Evolutionary conservation across 176 grass and related monocot genomes (phyloP).

Genomic region (Eleusine coracana): DNA sequence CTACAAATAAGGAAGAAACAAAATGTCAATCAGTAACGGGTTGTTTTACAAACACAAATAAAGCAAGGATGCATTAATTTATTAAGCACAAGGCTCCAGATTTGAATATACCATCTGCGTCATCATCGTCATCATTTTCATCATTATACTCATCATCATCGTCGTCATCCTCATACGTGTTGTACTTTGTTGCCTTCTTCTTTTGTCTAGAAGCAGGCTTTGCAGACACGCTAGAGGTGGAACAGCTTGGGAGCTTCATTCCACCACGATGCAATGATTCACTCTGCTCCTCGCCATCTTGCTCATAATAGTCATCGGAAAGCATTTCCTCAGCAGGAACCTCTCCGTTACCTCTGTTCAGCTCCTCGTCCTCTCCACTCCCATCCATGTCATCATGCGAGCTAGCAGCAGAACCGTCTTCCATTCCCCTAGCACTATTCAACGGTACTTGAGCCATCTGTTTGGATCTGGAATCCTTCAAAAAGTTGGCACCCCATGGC

Average conservation of each 20-base stretch:
- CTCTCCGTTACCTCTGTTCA: conserved; percentile 58
- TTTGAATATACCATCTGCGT: conserved; percentile 77
- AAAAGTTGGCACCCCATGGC: conserved; percentile 76
- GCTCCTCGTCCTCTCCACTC: conserved; percentile 53
- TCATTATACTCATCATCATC: conserved; percentile 46
- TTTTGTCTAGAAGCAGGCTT: conserved; percentile 65
- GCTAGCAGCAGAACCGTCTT: conserved; percentile 45
- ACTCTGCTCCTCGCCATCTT: conserved; percentile 81
- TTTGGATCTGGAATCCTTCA: conserved; percentile 70
- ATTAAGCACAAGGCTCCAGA: conserved; percentile 11
- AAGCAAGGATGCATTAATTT: conserved; percentile 27
- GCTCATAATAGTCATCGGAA: conserved; percentile 95
- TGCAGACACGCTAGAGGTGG: conserved; percentile 51
- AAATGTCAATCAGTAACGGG: conserved; percentile 20
- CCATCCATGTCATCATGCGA: conserved; percentile 59
- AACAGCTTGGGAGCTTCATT: conserved; percentile 55
- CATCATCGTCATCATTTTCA: conserved; percentile 69
- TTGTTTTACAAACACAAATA: conserved; percentile 23
- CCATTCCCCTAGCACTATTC: conserved; percentile 41
- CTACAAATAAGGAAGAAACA: conserved; percentile 57
- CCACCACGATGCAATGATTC: conserved; percentile 63
- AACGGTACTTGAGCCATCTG: conserved; percentile 39
- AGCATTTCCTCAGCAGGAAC: conserved; percentile 91
- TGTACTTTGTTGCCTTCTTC: conserved; percentile 56
- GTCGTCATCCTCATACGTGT: conserved; percentile 56